Evolutionary conservation across 176 grass and related monocot genomes (phyloP), one percentile per base, ranked within the genome.

Genomic region (Eragrostis curvula): DNA sequence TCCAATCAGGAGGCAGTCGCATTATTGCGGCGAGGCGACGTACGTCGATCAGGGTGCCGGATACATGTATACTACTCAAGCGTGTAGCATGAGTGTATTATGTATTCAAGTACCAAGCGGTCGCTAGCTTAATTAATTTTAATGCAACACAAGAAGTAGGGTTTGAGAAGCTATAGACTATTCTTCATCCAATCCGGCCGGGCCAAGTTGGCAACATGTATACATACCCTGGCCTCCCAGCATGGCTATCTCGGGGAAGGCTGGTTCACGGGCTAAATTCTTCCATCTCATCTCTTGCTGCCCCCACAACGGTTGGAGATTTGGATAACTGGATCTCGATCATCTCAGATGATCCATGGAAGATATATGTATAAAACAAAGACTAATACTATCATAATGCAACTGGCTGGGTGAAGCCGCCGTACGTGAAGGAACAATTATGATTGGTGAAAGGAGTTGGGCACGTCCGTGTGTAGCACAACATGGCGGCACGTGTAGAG

Each of bases 261-360:
- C 15, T 29, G 66, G 43, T 81, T 82, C 80, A 82, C 81, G 81
- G 61, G 71, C 64, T 36, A 20, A 70, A 62, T 65, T 52, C 57
- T 83, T 44, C n/a, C n/a, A n/a, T n/a, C n/a, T n/a, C n/a, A n/a
- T n/a, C n/a, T n/a, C n/a, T n/a, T n/a, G n/a, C n/a, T n/a, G n/a
- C n/a, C n/a, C n/a, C n/a, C n/a, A n/a, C n/a, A n/a, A n/a, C n/a
- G n/a, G n/a, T n/a, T n/a, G n/a, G n/a, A n/a, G n/a, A n/a, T n/a
- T n/a, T n/a, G n/a, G n/a, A n/a, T n/a, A n/a, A n/a, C n/a, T n/a
- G n/a, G n/a, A n/a, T n/a, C n/a, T n/a, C n/a, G n/a, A n/a, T n/a
- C n/a, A n/a, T n/a, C n/a, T n/a, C n/a, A n/a, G n/a, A n/a, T n/a
- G 60, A 57, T 84, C 61, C 5, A 57, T 57, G 64, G 1, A 51